Evolutionary conservation across 495 filamentous ascomycete genomes (phyloP).

Genomic region (Lophiotrema nucula): DNA sequence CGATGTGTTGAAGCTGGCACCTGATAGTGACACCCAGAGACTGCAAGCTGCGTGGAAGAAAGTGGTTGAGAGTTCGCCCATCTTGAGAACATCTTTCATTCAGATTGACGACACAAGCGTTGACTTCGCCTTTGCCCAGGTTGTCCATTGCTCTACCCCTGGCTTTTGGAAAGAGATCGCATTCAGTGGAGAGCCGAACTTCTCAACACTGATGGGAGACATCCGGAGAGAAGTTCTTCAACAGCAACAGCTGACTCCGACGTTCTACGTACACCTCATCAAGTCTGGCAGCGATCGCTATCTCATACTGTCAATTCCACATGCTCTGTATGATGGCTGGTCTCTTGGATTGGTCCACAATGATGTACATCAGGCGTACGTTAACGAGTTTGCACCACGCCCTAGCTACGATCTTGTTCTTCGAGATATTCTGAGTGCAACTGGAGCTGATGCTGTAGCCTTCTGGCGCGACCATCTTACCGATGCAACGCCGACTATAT

Average conservation of each 20-base stretch:
- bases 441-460: conserved; percentile 42
- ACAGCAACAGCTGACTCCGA: not conserved
- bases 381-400: conserved; percentile 42
- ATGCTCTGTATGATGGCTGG: conserved; percentile 79
- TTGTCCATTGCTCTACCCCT: conserved; percentile 47
- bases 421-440: conserved; percentile 43
- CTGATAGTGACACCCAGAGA: conserved; percentile 48
- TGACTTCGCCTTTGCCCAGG: conserved; percentile 60
- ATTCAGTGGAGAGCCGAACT: conserved; percentile 5
- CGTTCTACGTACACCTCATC: conserved; percentile 38
- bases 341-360: conserved; percentile 65
- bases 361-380: conserved; percentile 62
- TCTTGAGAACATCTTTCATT: conserved; percentile 72
- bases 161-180: conserved; percentile 24
- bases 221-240: conserved; percentile 26
- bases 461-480: conserved; percentile 65
- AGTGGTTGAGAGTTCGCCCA: conserved; percentile 59
- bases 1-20: conserved; percentile 59
- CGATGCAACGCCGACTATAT: conserved; percentile 43
- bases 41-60: conserved; percentile 61
- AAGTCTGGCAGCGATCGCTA: conserved; percentile 40
- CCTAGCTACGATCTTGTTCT: conserved; percentile 51
- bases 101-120: conserved; percentile 58
- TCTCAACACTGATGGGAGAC: conserved; percentile 27
- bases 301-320: conserved; percentile 68